Conservation (phyloP, 345 rosid genomes). For the Salix brachista region DNA sequence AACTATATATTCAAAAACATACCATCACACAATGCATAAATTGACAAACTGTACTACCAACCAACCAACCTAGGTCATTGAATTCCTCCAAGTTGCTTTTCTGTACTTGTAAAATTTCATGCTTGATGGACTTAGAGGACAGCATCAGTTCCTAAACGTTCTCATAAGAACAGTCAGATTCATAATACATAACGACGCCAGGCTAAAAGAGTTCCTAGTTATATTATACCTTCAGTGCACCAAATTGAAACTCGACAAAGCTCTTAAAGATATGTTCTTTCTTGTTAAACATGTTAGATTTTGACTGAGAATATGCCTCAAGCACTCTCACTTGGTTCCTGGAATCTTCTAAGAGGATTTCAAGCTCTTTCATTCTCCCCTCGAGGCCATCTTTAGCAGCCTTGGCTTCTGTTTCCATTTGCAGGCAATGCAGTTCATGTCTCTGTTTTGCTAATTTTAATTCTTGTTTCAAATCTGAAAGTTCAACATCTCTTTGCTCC, state of each 20-base stretch:
- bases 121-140: constrained; percentile 58
- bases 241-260: constrained; percentile 47
- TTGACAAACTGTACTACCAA: neutral
- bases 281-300: too few species aligned
- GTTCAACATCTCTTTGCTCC: too few species aligned
- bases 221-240: constrained; percentile 51
- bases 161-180: constrained; percentile 11
- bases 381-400: too few species aligned
- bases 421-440: too few species aligned
- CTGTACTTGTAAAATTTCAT: constrained; percentile 49
- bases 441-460: too few species aligned
- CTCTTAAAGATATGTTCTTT: too few species aligned
- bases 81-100: constrained; percentile 50
- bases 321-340: too few species aligned
- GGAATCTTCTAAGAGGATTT: too few species aligned
- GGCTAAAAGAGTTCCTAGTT: neutral
- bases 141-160: constrained; percentile 55
- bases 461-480: too few species aligned
- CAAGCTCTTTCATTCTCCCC: too few species aligned
- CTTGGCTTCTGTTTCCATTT: too few species aligned
- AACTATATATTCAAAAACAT: constrained; percentile 2
- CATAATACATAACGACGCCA: neutral
- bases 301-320: too few species aligned
- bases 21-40: neutral
- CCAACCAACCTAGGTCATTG: constrained; percentile 47